Evolutionary conservation across 108 stramenopile species (phyloP), one percentile per base, ranked within the genome.

Genomic region (Cyclotella atomus): DNA sequence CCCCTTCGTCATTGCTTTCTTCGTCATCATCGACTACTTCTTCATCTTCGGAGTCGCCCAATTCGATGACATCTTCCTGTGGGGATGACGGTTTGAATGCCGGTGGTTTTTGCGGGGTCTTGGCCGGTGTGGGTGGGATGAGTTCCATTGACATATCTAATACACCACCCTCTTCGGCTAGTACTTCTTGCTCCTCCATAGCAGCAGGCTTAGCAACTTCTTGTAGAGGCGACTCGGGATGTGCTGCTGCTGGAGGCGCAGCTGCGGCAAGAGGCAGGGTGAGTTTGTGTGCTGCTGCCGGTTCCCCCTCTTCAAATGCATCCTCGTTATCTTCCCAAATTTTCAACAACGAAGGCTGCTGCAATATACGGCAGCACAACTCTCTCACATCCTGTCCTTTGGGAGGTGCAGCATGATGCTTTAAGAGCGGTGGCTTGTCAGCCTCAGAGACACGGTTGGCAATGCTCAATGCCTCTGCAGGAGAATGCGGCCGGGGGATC

Each of bases 391-490:
- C 47, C 25, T 43, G 41, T 12, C 68, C 71, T 45, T 59, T 20
- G 20, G 41, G 15, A 46, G 50, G 27, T 14, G 21, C 35, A 20
- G 15, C n/a, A 14, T 36, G 66, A 33, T 53, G 25, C 33, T 41
- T 33, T 17, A 80, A 43, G 1, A 61, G 17, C 21, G 80, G 80
- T 21, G 46, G 0, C 30, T 28, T 47, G 25, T 52, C 20, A 9
- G 80, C 80, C 53, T 74, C 80, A 20, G 80, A 74, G 15, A 81
- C 28, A n/a, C 23, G 27, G 7, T 36, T 65, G n/a, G 80, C 68
- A 32, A 81, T 65, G 0, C 6, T 8, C 73, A 81, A 64, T 0
- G 80, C 73, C 55, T 75, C 80, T 0, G 36, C 14, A 8, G 73
- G 55, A 52, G 80, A 70, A 70, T 69, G 67, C 12, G 68, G 59